These are phyloP conservation scores for Trichomonas gallinae DNA, from an alignment of 208 protist genomes.

Conservation along the genomic window DNA sequence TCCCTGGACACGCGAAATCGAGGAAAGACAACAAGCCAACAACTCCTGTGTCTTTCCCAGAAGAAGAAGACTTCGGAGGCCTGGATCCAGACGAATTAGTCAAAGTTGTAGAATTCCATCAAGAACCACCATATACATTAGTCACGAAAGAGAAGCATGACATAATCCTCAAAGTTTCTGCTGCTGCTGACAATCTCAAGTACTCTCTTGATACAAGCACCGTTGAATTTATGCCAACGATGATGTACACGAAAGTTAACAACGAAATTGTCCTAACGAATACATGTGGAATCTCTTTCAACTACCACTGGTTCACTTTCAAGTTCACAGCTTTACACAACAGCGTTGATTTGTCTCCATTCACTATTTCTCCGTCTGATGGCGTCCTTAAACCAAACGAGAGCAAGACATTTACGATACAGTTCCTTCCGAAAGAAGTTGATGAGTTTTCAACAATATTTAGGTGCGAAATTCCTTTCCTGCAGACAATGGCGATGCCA, in stretches of 20 bases:
- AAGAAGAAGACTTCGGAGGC: neutral
- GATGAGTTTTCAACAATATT: slow-evolving; percentile 35
- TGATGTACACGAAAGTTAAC: slow-evolving; percentile 70
- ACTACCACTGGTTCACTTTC: slow-evolving; percentile 50
- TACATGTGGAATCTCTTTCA: slow-evolving; percentile 56
- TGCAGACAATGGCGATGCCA: neutral
- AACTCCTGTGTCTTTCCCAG: neutral
- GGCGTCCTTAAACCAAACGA: slow-evolving; percentile 50
- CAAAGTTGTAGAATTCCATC: neutral
- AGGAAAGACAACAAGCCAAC: neutral
- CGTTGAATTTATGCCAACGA: slow-evolving; percentile 65
- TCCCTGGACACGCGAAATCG: neutral
- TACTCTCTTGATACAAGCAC: slow-evolving; percentile 30
- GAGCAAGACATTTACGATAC: slow-evolving; percentile 50
- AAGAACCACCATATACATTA: slow-evolving; percentile 29
- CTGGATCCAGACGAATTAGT: neutral
- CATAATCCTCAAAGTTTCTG: slow-evolving; percentile 27
- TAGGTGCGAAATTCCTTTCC: neutral
- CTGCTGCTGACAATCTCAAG: slow-evolving; percentile 23
- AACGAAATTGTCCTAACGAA: slow-evolving; percentile 62
- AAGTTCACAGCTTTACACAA: neutral
- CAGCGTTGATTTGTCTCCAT: slow-evolving; percentile 36
- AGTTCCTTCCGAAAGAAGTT: slow-evolving; percentile 62
- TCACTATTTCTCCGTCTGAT: slow-evolving; percentile 52
- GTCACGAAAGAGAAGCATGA: neutral